Evolutionary conservation across 495 filamentous ascomycete genomes (phyloP).

Genomic region (Entonaema liquescens): DNA sequence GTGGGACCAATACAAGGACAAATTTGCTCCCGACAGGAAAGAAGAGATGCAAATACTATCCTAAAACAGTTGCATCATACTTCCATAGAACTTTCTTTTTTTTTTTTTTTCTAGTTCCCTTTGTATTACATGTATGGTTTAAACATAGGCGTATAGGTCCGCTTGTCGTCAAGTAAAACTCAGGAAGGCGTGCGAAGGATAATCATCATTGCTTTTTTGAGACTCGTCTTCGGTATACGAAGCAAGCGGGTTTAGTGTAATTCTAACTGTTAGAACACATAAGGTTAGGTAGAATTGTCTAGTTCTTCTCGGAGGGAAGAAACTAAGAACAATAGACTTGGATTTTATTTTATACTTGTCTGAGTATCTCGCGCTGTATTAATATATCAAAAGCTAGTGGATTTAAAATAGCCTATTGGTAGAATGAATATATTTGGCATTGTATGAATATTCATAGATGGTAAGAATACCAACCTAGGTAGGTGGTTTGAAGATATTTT

Average conservation of each 20-base stretch:
- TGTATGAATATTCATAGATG: neutral
- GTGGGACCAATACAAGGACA: slow-evolving; percentile 90
- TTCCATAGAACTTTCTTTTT: neutral
- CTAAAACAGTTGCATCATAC: slow-evolving; percentile 50
- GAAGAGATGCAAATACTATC: slow-evolving; percentile 83
- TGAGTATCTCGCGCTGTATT: neutral
- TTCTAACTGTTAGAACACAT: neutral
- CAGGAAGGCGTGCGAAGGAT: neutral
- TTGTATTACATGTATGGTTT: neutral
- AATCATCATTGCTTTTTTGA: neutral
- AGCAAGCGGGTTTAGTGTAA: neutral
- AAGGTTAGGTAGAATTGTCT: neutral
- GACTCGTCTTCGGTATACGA: neutral
- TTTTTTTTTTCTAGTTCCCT: neutral
- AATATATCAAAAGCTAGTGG: neutral
- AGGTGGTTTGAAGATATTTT: neutral
- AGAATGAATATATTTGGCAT: neutral
- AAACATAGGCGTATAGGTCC: neutral
- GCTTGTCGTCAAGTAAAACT: neutral
- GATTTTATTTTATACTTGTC: neutral
- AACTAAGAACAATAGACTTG: neutral
- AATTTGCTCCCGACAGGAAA: slow-evolving; percentile 74
- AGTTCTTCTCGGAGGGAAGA: neutral
- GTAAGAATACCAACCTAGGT: neutral
- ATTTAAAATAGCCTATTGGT: neutral